Conservation (phyloP, 2,329 filamentous ascomycete species). For the Ophiostoma sp. region DNA sequence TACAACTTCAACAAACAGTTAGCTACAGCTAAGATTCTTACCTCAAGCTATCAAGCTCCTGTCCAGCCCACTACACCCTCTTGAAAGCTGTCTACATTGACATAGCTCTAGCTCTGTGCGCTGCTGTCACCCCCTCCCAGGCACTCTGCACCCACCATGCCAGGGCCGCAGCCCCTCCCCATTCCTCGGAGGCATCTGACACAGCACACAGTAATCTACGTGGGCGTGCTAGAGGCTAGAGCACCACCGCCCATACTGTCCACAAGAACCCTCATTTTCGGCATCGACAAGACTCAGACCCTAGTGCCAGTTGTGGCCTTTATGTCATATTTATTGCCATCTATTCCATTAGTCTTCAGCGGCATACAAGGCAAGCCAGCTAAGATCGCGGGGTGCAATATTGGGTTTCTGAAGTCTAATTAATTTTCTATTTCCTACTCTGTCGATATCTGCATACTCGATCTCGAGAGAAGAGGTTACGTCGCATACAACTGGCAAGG, state of each 20-base stretch:
- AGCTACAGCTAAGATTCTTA: background rate
- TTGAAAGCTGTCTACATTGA: background rate
- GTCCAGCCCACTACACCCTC: conserved; percentile 7
- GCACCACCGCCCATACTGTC: background rate
- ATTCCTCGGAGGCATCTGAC: background rate
- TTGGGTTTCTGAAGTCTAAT: background rate
- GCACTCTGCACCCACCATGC: conserved; percentile 12
- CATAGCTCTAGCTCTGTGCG: conserved; percentile 12
- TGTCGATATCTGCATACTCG: background rate
- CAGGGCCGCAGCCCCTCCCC: background rate
- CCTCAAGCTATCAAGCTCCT: background rate
- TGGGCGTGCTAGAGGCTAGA: background rate
- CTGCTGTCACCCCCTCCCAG: background rate
- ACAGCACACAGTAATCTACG: background rate
- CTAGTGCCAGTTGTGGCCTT: background rate
- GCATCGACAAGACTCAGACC: background rate
- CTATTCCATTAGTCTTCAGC: background rate
- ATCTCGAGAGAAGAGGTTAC: background rate
- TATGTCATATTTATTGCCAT: background rate
- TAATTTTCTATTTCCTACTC: background rate
- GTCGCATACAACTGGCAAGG: background rate
- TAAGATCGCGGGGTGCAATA: background rate
- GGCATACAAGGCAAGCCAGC: background rate
- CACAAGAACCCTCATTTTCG: background rate
- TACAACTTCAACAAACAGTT: background rate